Percentiles rank a stretch among this genome's conserved stretches.
These are phyloP conservation scores for Quercus phellos DNA, from an alignment of 331 rosid species.

Conservation along the genomic window DNA sequence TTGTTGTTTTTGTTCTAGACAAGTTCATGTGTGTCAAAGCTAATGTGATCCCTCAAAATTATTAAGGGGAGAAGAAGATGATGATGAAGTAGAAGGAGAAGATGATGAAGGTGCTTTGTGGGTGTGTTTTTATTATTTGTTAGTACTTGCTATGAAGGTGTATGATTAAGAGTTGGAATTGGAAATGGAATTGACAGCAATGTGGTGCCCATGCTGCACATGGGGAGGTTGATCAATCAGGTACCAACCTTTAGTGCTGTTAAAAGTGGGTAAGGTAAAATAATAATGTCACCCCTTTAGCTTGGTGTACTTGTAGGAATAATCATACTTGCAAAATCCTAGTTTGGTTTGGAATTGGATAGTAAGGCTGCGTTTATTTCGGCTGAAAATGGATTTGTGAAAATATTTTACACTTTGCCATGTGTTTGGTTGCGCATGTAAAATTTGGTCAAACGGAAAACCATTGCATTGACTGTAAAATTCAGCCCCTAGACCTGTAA, in stretches of 20 bases:
- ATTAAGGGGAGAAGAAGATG: not conserved
- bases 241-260: not conserved
- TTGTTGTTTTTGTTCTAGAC: constrained; percentile 14
- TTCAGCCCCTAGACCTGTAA: too few relatives aligned
- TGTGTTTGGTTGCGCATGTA: too few relatives aligned
- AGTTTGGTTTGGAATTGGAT: too few relatives aligned
- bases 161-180: not conserved
- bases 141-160: not conserved
- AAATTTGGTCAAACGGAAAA: too few relatives aligned
- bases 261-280: not conserved
- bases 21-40: constrained; percentile 7
- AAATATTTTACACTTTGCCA: too few relatives aligned
- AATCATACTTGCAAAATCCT: too few relatives aligned
- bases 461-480: too few relatives aligned
- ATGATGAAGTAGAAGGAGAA: not conserved
- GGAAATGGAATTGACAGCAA: constrained; percentile 11
- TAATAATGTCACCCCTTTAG: not conserved
- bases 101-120: not conserved
- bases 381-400: too few relatives aligned
- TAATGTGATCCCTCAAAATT: not conserved
- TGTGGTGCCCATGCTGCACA: constrained; percentile 37
- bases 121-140: not conserved
- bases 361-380: too few relatives aligned
- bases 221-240: constrained; percentile 14
- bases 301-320: not conserved